Conservation (phyloP, 345 rosid genomes). For the Lepidium africanum region DNA sequence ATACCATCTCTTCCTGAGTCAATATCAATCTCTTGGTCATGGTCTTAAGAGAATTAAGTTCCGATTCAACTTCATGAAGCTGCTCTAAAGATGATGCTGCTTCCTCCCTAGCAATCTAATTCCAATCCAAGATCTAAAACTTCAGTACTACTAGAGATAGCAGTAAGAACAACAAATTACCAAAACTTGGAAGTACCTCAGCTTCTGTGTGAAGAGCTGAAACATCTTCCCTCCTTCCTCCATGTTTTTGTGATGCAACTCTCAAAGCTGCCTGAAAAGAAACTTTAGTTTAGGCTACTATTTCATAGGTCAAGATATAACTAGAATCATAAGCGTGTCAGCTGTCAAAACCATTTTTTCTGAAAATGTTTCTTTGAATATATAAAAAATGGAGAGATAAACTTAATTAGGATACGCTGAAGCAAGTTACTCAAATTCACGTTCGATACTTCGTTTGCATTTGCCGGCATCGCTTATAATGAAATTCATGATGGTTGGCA, state of each 20-base stretch:
- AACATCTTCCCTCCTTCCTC: slow-evolving; percentile 41
- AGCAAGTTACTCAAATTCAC: neutral
- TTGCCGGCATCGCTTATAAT: neutral
- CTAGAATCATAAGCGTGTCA: neutral
- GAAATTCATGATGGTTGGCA: neutral
- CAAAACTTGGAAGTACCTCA: slow-evolving; percentile 47
- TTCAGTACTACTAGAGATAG: neutral
- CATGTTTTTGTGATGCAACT: slow-evolving; percentile 47
- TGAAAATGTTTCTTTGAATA: neutral
- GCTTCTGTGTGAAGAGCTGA: slow-evolving; percentile 58
- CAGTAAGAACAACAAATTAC: slow-evolving; percentile 7
- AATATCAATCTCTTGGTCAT: slow-evolving; percentile 66
- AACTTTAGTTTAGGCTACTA: slow-evolving; percentile 11
- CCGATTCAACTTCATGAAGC: slow-evolving; percentile 57
- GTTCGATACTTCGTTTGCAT: neutral
- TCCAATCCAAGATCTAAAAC: slow-evolving; percentile 5
- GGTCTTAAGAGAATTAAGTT: slow-evolving; percentile 49
- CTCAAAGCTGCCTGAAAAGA: slow-evolving; percentile 62
- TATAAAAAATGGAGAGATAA: neutral
- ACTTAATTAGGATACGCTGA: neutral
- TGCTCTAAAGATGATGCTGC: slow-evolving; percentile 58
- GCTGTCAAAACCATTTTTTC: neutral
- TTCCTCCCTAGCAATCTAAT: slow-evolving; percentile 67
- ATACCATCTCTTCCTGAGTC: slow-evolving; percentile 90
- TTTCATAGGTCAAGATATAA: slow-evolving; percentile 6